A percentile compares a stretch with the other conserved stretches of the same genome.
Conservation (phyloP, 176 grass and related monocot genomes). For the Avena sativa region DNA sequence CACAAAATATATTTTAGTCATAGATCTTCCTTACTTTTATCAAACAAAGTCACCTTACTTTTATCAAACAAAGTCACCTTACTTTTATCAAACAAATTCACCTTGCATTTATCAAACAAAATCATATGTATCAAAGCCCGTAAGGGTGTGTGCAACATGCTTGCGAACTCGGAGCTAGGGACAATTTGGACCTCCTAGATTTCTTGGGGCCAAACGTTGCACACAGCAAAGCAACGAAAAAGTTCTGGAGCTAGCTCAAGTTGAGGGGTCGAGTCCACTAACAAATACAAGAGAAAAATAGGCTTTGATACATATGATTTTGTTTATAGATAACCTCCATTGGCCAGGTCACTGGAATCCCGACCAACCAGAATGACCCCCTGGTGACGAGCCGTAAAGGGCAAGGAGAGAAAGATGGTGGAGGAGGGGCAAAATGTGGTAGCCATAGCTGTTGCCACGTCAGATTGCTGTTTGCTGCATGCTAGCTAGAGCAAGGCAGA, state of each 20-base stretch:
- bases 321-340: not conserved
- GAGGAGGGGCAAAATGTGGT: not conserved
- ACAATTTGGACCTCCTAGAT: not conserved
- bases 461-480: not conserved
- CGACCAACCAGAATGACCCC: not conserved
- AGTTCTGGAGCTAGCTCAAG: not conserved
- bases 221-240: not conserved
- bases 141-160: not conserved
- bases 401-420: not conserved
- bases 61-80: not conserved
- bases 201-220: not conserved
- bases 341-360: not conserved
- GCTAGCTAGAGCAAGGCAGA: not conserved
- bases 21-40: conserved; percentile 3
- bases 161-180: not conserved
- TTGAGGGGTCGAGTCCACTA: not conserved
- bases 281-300: not conserved
- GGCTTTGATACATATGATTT: too few relatives aligned
- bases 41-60: not conserved
- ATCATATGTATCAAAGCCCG: conserved; percentile 16
- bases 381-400: not conserved
- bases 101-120: not conserved
- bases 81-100: not conserved
- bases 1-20: not conserved
- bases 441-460: not conserved